Conservation (phyloP, 352 stramenopile genomes). For the Globisporangium cystogenes region DNA sequence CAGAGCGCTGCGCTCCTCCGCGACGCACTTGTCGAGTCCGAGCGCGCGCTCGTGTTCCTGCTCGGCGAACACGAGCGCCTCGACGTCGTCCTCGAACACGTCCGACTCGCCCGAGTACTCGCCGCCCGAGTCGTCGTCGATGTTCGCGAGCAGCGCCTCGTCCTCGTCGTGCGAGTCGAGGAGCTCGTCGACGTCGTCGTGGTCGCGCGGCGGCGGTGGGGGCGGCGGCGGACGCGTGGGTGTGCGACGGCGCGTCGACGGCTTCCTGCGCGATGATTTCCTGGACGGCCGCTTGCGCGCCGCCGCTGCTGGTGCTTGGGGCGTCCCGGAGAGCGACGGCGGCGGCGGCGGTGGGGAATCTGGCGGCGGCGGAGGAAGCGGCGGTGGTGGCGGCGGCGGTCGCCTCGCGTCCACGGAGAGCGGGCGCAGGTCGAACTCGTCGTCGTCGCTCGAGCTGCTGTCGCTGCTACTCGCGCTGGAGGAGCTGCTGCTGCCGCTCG, state of each 20-base stretch:
- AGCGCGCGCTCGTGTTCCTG: constrained; percentile 30
- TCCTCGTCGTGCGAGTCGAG: constrained; percentile 6
- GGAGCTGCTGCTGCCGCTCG: constrained; percentile 23
- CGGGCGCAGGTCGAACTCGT: constrained; percentile 12
- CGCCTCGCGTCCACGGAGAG: constrained; percentile 8
- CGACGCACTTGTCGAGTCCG: constrained; percentile 39
- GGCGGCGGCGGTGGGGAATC: constrained; percentile 18
- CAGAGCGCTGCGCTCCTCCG: constrained; percentile 41
- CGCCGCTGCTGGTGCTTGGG: background rate
- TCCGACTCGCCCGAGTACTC: constrained; percentile 60
- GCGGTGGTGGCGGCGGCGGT: constrained; percentile 23
- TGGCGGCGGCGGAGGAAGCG: constrained; percentile 19
- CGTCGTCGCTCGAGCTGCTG: constrained; percentile 36
- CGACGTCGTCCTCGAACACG: constrained; percentile 72
- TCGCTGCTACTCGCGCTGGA: constrained; percentile 16
- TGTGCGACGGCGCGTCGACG: background rate
- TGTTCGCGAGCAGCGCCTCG: constrained; percentile 16
- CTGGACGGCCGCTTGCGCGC: constrained; percentile 12
- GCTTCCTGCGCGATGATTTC: constrained; percentile 10
- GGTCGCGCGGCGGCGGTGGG: background rate
- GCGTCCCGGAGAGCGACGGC: background rate
- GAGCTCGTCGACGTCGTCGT: background rate
- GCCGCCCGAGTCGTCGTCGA: constrained; percentile 40
- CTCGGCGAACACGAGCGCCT: constrained; percentile 56
- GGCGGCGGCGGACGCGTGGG: no score